Evolutionary conservation across 208 protist species (phyloP).

Genomic region (Sergeia podlipaevii): DNA sequence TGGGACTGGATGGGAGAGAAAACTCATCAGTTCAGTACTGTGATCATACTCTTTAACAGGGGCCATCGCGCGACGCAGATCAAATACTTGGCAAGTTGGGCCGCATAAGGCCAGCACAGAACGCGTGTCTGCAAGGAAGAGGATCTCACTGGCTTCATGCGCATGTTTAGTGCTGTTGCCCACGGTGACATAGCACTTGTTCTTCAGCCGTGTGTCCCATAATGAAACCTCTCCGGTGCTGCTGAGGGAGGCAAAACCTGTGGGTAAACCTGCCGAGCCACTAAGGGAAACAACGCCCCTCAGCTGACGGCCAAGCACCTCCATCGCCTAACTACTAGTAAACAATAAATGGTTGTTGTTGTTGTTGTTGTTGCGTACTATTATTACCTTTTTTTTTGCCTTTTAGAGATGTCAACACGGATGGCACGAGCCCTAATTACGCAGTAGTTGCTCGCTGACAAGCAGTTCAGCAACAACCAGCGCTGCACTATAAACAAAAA

Average conservation of each 20-base stretch:
- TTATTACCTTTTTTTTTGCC: no score
- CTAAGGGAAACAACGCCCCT: conserved; percentile 47
- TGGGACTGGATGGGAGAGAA: conserved; percentile 14
- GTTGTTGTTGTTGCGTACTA: no score
- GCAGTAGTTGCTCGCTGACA: no score
- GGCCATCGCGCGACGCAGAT: conserved; percentile 27
- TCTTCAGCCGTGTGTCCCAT: conserved; percentile 51
- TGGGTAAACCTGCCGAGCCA: conserved; percentile 13
- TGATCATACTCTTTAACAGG: conserved; percentile 27
- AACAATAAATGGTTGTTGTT: no score
- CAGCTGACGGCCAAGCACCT: conserved; percentile 28
- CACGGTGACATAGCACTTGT: conserved; percentile 35
- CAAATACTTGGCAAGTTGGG: conserved; percentile 28
- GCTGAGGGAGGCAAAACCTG: conserved; percentile 50
- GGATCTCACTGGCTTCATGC: conserved; percentile 40
- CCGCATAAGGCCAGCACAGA: conserved; percentile 45
- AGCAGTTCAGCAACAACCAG: background rate
- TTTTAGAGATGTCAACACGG: no score
- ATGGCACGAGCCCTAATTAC: no score
- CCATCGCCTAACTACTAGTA: conserved; percentile 20
- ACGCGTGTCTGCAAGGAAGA: conserved; percentile 34
- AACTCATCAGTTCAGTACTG: conserved; percentile 30
- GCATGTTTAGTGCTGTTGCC: conserved; percentile 7
- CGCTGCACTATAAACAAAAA: background rate
- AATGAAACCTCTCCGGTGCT: conserved; percentile 27